Percentiles rank a stretch among this genome's conserved stretches.
Evolutionary conservation across 1,284 basidiomycete species (phyloP).

Genomic region (Ceratobasidium sp.): DNA sequence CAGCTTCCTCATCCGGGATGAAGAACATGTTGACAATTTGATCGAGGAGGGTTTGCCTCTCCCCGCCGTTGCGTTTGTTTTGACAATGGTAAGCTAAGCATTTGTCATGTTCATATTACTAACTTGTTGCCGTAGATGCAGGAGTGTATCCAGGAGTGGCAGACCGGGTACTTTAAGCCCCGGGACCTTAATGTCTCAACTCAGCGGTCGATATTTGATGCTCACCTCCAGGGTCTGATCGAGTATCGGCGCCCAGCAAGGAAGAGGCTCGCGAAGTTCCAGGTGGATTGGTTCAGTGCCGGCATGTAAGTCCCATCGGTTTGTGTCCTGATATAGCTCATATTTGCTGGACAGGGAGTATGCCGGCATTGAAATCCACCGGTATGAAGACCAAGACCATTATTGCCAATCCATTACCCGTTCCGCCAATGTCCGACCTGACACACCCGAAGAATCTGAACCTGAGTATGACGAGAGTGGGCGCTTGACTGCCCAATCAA

Average conservation of each 20-base stretch:
- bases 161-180: neutral
- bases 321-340: neutral
- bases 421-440: neutral
- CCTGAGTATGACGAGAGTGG: neutral
- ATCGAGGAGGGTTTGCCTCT: neutral
- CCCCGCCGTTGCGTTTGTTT: slow-evolving; percentile 4
- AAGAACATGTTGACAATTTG: neutral
- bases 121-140: slow-evolving; percentile 7
- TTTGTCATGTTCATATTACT: neutral
- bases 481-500: no score
- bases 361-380: neutral
- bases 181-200: neutral
- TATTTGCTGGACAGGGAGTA: neutral
- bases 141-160: neutral
- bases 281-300: neutral
- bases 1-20: neutral
- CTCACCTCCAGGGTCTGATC: slow-evolving; percentile 11
- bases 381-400: neutral
- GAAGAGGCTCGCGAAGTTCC: neutral
- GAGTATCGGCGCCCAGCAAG: neutral
- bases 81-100: slow-evolving; percentile 1
- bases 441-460: neutral
- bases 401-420: neutral
- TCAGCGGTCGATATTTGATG: slow-evolving; percentile 9
- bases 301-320: neutral